These are phyloP conservation scores for Bipolaris oryzae DNA, from an alignment of 2,329 filamentous ascomycete genomes.

Conservation along the genomic window DNA sequence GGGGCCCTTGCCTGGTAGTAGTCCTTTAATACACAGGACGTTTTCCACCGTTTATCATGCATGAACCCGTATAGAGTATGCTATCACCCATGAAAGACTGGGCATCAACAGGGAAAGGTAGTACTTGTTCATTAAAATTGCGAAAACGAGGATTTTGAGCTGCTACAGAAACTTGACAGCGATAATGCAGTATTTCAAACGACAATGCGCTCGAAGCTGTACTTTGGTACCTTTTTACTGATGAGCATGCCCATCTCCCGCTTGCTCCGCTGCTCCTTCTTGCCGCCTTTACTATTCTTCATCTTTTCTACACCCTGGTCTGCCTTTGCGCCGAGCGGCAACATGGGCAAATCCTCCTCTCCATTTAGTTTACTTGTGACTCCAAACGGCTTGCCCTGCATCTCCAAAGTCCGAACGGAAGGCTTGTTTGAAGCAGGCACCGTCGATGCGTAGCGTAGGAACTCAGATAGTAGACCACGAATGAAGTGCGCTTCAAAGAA, in stretches of 20 bases:
- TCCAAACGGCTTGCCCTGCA: slow-evolving; percentile 57
- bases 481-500: slow-evolving; percentile 72
- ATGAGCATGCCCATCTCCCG: slow-evolving; percentile 79
- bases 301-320: slow-evolving; percentile 53
- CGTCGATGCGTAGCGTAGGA: slow-evolving; percentile 61
- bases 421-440: slow-evolving; percentile 41
- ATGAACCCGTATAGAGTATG: not conserved
- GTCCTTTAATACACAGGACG: not conserved
- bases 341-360: slow-evolving; percentile 55
- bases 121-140: not conserved
- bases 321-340: slow-evolving; percentile 76
- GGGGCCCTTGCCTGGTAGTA: not conserved
- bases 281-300: slow-evolving; percentile 70
- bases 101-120: not conserved
- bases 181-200: slow-evolving; percentile 9
- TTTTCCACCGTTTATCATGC: not conserved
- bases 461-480: slow-evolving; percentile 68
- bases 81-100: not conserved
- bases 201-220: slow-evolving; percentile 77
- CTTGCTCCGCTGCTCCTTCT: slow-evolving; percentile 69
- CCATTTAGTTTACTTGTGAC: slow-evolving; percentile 35
- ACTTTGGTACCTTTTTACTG: slow-evolving; percentile 79
- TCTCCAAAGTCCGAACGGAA: slow-evolving; percentile 38
- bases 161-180: not conserved
- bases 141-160: not conserved